phyloP scores from a whole-genome alignment of 1,139 yeast genomes.

The Kazachstania sp. region DNA sequence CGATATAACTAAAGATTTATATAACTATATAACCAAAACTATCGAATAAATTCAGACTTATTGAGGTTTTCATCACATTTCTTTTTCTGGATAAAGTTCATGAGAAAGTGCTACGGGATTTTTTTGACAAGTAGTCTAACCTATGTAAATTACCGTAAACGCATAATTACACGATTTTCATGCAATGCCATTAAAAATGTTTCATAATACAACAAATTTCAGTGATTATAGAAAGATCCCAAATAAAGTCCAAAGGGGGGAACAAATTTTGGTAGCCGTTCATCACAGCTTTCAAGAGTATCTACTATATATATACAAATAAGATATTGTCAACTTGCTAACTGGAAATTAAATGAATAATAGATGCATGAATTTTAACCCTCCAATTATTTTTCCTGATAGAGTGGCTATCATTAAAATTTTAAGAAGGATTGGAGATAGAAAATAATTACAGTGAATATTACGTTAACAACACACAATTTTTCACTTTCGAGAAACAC shows the following conservation, averaged over 20 bases:
- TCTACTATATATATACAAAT: not conserved
- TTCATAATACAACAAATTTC: not conserved
- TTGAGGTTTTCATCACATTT: not conserved
- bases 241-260: not conserved
- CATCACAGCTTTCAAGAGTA: too few species aligned
- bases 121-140: too few species aligned
- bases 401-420: not conserved
- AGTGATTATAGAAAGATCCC: not conserved
- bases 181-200: not conserved
- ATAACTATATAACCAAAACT: too few species aligned
- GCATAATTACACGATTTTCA: conserved; percentile 2
- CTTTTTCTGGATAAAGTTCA: not conserved
- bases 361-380: too few species aligned
- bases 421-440: too few species aligned
- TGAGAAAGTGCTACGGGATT: too few species aligned
- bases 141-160: conserved; percentile 4
- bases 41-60: not conserved
- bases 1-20: too few species aligned
- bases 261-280: not conserved
- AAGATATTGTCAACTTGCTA: not conserved
- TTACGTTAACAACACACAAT: not conserved
- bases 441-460: not conserved
- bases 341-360: too few species aligned
- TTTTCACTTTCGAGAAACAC: not conserved
- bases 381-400: too few species aligned